Evolutionary conservation across 192 early-diverging fungal genomes (phyloP), one percentile per base, ranked within the genome.

Genomic region (Gaertneriomyces sp.): DNA sequence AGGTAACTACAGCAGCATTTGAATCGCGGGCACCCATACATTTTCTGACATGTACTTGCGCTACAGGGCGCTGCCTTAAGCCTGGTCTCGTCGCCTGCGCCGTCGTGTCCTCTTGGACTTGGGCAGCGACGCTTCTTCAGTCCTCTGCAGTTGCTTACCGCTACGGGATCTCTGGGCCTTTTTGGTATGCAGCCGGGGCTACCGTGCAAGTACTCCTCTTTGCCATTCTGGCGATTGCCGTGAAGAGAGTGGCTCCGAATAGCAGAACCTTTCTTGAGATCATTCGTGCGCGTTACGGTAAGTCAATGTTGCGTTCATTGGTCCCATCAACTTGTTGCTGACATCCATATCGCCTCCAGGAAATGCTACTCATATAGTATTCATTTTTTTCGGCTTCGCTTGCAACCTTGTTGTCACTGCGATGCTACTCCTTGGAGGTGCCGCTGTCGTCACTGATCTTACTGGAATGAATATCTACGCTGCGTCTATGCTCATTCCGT

Each of bases 251-350:
- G 55, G 88, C 87, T 46, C 88, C 87, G 4, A 89, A 89, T 58
- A 86, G 85, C 10, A 88, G 90, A 60, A 89, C 88, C 5, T 89
- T 90, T 54, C 60, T 89, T 2, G 88, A 89, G 64, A 87, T 89
- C 55, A 77, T 90, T 44, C 73, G 74, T 40, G 82, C 73, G 33
- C 81, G 88, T 25, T 90, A 90, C 58, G 88, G 88, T 20, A 85
- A 71, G 53, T 53, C 70, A 1, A n/a, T n/a, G n/a, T n/a, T n/a
- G n/a, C n/a, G n/a, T n/a, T n/a, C n/a, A n/a, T n/a, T n/a, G n/a
- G n/a, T n/a, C n/a, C n/a, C n/a, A n/a, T n/a, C n/a, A n/a, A 56
- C 54, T 56, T 56, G 54, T 49, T 49, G 47, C 12, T 49, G 14
- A n/a, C 47, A 12, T 49, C 47, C 47, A n/a, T 49, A 49, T 49